Base-by-base conservation (phyloP, 2,329 filamentous ascomycete genomes). In the Cryphonectria parasitica region DNA sequence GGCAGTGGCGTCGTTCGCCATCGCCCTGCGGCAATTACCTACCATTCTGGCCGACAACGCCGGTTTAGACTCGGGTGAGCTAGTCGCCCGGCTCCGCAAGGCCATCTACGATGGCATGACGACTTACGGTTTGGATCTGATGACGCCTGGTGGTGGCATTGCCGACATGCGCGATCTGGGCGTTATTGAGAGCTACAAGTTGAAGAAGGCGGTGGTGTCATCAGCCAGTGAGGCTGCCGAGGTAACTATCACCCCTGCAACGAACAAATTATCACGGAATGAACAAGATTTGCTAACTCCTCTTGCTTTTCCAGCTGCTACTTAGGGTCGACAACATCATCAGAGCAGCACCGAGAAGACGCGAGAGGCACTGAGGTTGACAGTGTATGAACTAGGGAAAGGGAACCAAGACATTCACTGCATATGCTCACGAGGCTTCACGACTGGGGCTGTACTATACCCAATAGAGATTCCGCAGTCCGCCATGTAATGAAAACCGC, bases 21-120 rank as follows among this genome's bases (percentile, higher is more conserved):
- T 91, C 70, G 96, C 96, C 41, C 87, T 99, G 72, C 90, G 95
- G 77, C 96, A 99, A 81, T 86, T 99, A 67, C 96, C 96, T 8
- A 99, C 96, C 11, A 98, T 98, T 74, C 88, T 99, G 73, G 96
- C 96, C 2, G 96, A 99, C 85, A 99, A 99, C 77, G 96, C 96
- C 49, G 96, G 96, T 79, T 89, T 98, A 75, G 96, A 99, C 82
- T 97, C 94, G 34, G 95, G 94, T 76, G 96, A 98, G 73, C 89
- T 99, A 41, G 94, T 99, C 39, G 92, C 95, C 17, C 90, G 95
- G 74, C 87, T 99, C 77, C 91, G 96, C 77, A 97, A 97, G 82
- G 93, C 94, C 31, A 95, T 98, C 75, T 98, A 98, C 84, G 93
- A 96, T 74, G 96, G 96, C 74, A 90, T 97, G 88, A 94, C 91